Evolutionary conservation across 139 green algal species (phyloP), one percentile per base, ranked within the genome.

Genomic region (Chlamydomonas sp.): DNA sequence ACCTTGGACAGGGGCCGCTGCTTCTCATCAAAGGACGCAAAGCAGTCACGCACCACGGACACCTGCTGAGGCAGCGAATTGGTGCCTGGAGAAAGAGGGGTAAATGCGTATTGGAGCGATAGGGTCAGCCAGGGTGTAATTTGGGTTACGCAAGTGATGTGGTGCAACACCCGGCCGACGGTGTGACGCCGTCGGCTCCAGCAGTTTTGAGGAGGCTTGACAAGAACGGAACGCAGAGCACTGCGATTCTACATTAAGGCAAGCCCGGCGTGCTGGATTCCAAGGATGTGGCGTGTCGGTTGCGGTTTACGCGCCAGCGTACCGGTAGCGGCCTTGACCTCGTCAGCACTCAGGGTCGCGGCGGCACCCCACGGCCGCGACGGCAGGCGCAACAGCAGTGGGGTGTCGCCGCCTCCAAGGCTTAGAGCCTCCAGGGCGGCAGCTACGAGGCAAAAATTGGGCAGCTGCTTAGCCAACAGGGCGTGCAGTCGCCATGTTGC

Each of bases 21-120:
- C 3, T 79, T 49, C 31, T 90, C 72, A 84, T 96, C 94, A 68
- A 94, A 93, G 0, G 95, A 78, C 1, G 90, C 83, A 68, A 97
- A 98, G 2, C 94, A 91, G 10, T 96, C 91, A 12, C 96, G 90
- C 16, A 97, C 82, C 1, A 98, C 93, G 4, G 91, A 92, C 2
- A 98, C 84, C 16, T 0, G 93, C 87, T n/a, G 83, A 61, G 31
- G 75, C 0, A 49, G 72, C 12, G 17, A 86, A 80, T 92, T 85
- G 74, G 73, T 15, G 67, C 12, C 31, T 68, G n/a, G 49, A 15
- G 68, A 1, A 6, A 10, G 31, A 60, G 15, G 12, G n/a, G 17
- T 4, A 58, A 66, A 16, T 31, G 67, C n/a, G 3, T 12, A 2
- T 76, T 64, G 79, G 10, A 74, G 16, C 16, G 5, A 59, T 8